Evolutionary conservation across 176 grass and related monocot species (phyloP).

Genomic region (Aegilops umbellulata): DNA sequence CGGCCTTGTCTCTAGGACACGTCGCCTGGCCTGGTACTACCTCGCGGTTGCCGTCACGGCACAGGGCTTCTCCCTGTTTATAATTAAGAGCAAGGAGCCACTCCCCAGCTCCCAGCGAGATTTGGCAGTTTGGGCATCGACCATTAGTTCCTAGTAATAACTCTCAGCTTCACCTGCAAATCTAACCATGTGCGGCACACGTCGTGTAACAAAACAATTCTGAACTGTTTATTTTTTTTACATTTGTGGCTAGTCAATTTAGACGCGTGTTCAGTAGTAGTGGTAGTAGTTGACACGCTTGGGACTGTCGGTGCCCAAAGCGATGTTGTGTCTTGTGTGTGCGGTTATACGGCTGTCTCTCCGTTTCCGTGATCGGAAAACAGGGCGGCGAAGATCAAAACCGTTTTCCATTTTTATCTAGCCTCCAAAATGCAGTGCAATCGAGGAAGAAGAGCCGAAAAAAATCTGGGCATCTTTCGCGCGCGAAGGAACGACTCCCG

Average conservation of each 20-base stretch:
- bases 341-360: not conserved
- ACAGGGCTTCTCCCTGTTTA: not conserved
- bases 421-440: not conserved
- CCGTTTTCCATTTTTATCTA: not conserved
- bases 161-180: not conserved
- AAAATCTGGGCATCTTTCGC: not conserved
- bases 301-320: not conserved
- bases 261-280: not conserved
- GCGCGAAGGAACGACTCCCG: not conserved
- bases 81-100: too few species aligned
- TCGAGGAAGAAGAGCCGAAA: not conserved
- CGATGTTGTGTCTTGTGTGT: not conserved
- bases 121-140: not conserved
- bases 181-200: not conserved
- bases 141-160: not conserved
- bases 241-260: not conserved
- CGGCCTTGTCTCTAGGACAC: conserved; percentile 16
- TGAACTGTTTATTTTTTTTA: not conserved
- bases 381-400: not conserved
- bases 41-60: not conserved
- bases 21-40: not conserved
- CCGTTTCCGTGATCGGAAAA: not conserved
- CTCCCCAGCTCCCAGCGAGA: not conserved
- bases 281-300: not conserved
- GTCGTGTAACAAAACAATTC: not conserved